Evolutionary conservation across 192 early-diverging fungal species (phyloP).

Genomic region (Rhizoclosmatium sp.): DNA sequence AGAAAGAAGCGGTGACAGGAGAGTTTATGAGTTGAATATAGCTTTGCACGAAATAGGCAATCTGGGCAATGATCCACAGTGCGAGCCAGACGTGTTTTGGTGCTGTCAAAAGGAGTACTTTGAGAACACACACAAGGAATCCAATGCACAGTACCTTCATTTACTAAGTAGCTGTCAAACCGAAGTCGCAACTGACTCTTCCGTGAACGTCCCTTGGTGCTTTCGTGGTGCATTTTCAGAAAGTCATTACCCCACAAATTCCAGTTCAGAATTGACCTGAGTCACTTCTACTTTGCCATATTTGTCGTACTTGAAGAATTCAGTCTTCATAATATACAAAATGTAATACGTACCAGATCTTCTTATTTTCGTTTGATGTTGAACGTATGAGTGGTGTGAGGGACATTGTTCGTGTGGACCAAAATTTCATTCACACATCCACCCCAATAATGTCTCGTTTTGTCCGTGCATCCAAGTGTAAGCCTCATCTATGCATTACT

Average conservation of each 20-base stretch:
- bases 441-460: slow-evolving; percentile 45
- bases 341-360: too few relatives aligned
- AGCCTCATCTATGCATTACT: slow-evolving; percentile 4
- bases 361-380: too few relatives aligned
- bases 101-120: slow-evolving; percentile 29
- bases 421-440: too few relatives aligned
- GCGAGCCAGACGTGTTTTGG: slow-evolving; percentile 49
- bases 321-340: too few relatives aligned
- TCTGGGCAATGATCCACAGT: slow-evolving; percentile 52
- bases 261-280: too few relatives aligned
- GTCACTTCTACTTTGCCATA: too few relatives aligned
- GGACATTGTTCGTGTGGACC: too few relatives aligned
- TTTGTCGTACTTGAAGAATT: too few relatives aligned
- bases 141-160: slow-evolving; percentile 49
- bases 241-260: too few relatives aligned
- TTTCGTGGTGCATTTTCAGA: too few relatives aligned
- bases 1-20: slow-evolving; percentile 48
- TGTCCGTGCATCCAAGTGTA: slow-evolving; percentile 58
- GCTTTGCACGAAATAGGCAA: slow-evolving; percentile 52
- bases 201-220: slow-evolving; percentile 11
- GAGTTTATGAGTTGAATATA: slow-evolving; percentile 53
- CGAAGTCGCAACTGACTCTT: slow-evolving; percentile 47
- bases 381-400: too few relatives aligned
- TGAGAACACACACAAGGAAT: neutral
- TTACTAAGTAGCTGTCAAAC: slow-evolving; percentile 62